These are phyloP conservation scores for Piromyces finnis DNA, from an alignment of 192 early-diverging fungal species.

Conservation along the genomic window DNA sequence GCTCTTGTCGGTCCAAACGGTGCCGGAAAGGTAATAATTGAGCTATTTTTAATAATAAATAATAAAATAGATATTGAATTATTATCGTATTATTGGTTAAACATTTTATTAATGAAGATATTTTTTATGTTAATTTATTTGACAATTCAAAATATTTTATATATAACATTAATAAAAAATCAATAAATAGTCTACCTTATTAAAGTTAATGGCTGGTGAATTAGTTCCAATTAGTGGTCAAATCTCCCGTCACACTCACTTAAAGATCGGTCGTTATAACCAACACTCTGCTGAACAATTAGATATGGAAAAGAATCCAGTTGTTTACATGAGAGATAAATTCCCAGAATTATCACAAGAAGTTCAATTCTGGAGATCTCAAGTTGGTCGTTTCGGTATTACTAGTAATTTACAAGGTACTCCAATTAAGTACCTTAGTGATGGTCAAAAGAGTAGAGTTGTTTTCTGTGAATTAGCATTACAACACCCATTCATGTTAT, in stretches of 20 bases:
- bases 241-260: conserved; percentile 71
- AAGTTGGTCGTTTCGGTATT: conserved; percentile 84
- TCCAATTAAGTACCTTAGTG: conserved; percentile 71
- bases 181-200: conserved; percentile 86
- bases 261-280: conserved; percentile 91
- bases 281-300: conserved; percentile 98
- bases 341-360: conserved; percentile 63
- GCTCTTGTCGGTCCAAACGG: conserved; percentile 86
- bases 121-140: conserved; percentile 1
- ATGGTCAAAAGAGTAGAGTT: conserved; percentile 87
- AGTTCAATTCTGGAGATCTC: conserved; percentile 61
- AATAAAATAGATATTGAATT: too few species aligned
- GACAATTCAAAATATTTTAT: too few species aligned
- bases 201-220: conserved; percentile 90
- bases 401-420: conserved; percentile 83
- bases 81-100: too few species aligned
- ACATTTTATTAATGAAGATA: too few species aligned
- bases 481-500: conserved; percentile 74
- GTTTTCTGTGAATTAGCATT: conserved; percentile 91
- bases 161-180: too few species aligned
- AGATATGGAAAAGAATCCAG: conserved; percentile 63
- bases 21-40: neutral
- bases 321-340: conserved; percentile 74
- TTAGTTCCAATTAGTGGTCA: conserved; percentile 67
- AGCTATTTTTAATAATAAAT: too few species aligned